phyloP scores from a whole-genome alignment of 805 yeast species.

The Maudiozyma barnettii region DNA sequence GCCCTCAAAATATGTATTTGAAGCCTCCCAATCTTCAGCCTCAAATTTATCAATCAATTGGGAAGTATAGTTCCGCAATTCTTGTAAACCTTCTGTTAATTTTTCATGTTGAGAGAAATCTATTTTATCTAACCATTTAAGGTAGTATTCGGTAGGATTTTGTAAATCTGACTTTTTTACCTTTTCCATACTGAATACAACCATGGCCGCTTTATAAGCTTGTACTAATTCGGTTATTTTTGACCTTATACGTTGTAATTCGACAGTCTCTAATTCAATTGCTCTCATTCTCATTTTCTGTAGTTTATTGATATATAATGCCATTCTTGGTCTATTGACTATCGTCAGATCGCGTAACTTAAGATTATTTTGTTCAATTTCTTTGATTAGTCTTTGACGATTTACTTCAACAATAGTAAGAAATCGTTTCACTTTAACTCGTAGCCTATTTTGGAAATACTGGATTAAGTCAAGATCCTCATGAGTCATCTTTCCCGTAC shows the following conservation, averaged over 20 bases:
- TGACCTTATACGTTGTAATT: conserved; percentile 19
- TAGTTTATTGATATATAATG: conserved; percentile 16
- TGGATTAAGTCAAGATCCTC: conserved; percentile 15
- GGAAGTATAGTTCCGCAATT: conserved; percentile 13
- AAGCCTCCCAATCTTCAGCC: neutral
- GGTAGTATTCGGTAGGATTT: conserved; percentile 21
- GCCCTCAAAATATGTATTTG: neutral
- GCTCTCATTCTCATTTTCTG: conserved; percentile 27
- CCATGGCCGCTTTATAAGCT: conserved; percentile 21
- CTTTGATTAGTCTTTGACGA: conserved; percentile 17
- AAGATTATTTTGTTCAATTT: conserved; percentile 18
- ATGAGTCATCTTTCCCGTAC: neutral
- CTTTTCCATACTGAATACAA: conserved; percentile 14
- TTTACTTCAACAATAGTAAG: conserved; percentile 19
- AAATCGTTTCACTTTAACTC: conserved; percentile 19
- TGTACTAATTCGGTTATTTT: conserved; percentile 19
- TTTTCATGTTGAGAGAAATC: conserved; percentile 17
- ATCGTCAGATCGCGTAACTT: conserved; percentile 13
- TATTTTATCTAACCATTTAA: conserved; percentile 16
- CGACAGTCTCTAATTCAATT: conserved; percentile 26
- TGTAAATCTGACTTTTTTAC: conserved; percentile 9
- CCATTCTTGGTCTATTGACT: conserved; percentile 13
- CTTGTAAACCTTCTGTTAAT: conserved; percentile 14
- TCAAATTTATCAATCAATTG: neutral
- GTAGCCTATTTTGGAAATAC: conserved; percentile 18